Percentiles rank a stretch among this genome's conserved stretches.
Conservation (phyloP, 805 yeast genomes). For the Zygotorulaspora florentina region DNA sequence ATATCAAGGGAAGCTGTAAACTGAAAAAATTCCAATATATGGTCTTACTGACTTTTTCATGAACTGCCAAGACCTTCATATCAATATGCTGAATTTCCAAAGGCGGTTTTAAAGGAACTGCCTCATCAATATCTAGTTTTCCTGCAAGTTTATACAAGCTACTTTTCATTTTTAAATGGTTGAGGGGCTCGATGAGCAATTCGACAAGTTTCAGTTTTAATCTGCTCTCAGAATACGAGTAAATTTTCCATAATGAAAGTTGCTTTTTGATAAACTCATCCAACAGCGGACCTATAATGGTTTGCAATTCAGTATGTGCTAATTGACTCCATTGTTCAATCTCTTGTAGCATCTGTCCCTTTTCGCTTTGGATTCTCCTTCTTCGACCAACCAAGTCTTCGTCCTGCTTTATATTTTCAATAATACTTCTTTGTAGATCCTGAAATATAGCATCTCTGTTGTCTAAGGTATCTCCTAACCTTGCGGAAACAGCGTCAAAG, state of each 20-base stretch:
- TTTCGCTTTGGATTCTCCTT: slow-evolving; percentile 15
- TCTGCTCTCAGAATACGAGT: slow-evolving; percentile 31
- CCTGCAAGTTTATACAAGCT: slow-evolving; percentile 35
- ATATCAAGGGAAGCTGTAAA: slow-evolving; percentile 32
- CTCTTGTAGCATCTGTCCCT: slow-evolving; percentile 15
- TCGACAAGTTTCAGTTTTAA: slow-evolving; percentile 26
- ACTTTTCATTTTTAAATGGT: slow-evolving; percentile 24
- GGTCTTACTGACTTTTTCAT: slow-evolving; percentile 24
- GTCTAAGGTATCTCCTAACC: slow-evolving; percentile 11
- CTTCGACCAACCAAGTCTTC: slow-evolving; percentile 19
- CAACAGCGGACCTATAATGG: slow-evolving; percentile 27
- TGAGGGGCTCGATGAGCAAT: slow-evolving; percentile 24
- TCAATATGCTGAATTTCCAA: slow-evolving; percentile 17
- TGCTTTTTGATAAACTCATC: slow-evolving; percentile 24
- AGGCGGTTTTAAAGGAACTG: slow-evolving; percentile 13
- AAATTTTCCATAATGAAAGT: slow-evolving; percentile 33
- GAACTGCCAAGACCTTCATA: slow-evolving; percentile 21
- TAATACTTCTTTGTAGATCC: slow-evolving; percentile 12
- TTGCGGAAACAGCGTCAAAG: slow-evolving; percentile 15
- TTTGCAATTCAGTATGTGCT: slow-evolving; percentile 33
- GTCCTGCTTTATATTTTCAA: slow-evolving; percentile 11
- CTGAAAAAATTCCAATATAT: slow-evolving; percentile 29
- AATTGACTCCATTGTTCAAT: slow-evolving; percentile 31
- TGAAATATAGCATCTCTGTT: slow-evolving; percentile 17
- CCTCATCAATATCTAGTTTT: slow-evolving; percentile 20